These are phyloP conservation scores for Fusarium temperatum DNA, from an alignment of 2,329 filamentous ascomycete genomes.

Conservation along the genomic window DNA sequence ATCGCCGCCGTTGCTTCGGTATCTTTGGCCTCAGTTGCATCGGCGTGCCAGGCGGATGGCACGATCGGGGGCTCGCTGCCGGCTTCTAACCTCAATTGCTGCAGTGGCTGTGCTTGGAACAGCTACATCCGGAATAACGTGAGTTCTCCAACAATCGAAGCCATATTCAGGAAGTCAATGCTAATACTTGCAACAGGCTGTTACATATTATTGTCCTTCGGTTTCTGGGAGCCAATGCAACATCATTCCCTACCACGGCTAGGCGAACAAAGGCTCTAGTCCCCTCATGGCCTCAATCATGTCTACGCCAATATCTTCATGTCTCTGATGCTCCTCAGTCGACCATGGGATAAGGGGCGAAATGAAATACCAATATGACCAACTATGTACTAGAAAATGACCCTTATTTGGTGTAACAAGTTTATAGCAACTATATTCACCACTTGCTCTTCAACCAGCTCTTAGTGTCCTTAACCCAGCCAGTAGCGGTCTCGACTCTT, in stretches of 20 bases:
- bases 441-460: no score
- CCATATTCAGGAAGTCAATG: rapidly evolving
- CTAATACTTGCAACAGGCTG: rapidly evolving
- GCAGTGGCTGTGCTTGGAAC: background rate
- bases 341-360: rapidly evolving
- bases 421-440: no score
- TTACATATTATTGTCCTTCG: background rate
- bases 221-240: background rate
- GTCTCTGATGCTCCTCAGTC: no score
- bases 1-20: background rate
- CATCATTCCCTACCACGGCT: background rate
- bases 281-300: rapidly evolving
- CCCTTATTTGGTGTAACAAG: no score
- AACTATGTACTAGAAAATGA: no score
- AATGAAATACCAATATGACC: no score
- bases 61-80: background rate
- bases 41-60: background rate
- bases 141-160: rapidly evolving
- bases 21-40: background rate
- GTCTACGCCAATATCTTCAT: rapidly evolving
- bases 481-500: rapidly evolving
- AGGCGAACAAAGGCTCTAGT: no score
- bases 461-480: no score
- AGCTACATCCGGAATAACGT: background rate
- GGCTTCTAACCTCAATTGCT: background rate